Percentiles rank a stretch among this genome's conserved stretches.
phyloP scores from a whole-genome alignment of 1,284 basidiomycete species.

The Earliella scabrosa region DNA sequence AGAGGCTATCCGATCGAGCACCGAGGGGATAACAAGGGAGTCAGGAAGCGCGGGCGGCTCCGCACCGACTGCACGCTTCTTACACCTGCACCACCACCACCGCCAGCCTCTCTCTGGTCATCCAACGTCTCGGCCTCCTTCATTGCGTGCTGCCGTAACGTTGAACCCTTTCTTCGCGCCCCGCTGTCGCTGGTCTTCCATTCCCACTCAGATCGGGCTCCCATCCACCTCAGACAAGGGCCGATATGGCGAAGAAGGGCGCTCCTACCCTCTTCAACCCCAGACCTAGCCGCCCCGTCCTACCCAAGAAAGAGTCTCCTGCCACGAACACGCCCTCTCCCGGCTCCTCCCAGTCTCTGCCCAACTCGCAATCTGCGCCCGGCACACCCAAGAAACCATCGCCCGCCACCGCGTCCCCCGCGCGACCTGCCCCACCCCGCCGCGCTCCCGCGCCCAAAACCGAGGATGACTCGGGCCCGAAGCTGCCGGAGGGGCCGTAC shows the following conservation, averaged over 20 bases:
- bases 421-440: slow-evolving; percentile 27
- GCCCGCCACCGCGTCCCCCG: slow-evolving; percentile 10
- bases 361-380: slow-evolving; percentile 16
- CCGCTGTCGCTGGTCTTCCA: background rate
- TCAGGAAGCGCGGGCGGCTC: slow-evolving; percentile 24
- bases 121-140: slow-evolving; percentile 5
- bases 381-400: slow-evolving; percentile 21
- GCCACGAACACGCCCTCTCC: slow-evolving; percentile 20
- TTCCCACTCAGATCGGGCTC: slow-evolving; percentile 1
- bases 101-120: slow-evolving; percentile 15
- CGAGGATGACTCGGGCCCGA: slow-evolving; percentile 45
- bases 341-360: slow-evolving; percentile 12
- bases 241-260: slow-evolving; percentile 28
- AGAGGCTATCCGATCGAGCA: background rate
- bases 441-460: slow-evolving; percentile 36
- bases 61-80: slow-evolving; percentile 19
- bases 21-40: slow-evolving; percentile 1
- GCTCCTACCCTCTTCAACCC: slow-evolving; percentile 28
- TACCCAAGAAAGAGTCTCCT: slow-evolving; percentile 24
- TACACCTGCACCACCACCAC: slow-evolving; percentile 22
- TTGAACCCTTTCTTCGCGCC: background rate
- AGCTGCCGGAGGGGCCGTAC: slow-evolving; percentile 64
- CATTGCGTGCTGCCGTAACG: slow-evolving; percentile 7
- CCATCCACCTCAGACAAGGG: background rate
- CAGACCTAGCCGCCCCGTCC: slow-evolving; percentile 21